A percentile compares a stretch with the other conserved stretches of the same genome.
Evolutionary conservation across 148 eudicot species (phyloP).

Genomic region (Hydrangea macrophylla): DNA sequence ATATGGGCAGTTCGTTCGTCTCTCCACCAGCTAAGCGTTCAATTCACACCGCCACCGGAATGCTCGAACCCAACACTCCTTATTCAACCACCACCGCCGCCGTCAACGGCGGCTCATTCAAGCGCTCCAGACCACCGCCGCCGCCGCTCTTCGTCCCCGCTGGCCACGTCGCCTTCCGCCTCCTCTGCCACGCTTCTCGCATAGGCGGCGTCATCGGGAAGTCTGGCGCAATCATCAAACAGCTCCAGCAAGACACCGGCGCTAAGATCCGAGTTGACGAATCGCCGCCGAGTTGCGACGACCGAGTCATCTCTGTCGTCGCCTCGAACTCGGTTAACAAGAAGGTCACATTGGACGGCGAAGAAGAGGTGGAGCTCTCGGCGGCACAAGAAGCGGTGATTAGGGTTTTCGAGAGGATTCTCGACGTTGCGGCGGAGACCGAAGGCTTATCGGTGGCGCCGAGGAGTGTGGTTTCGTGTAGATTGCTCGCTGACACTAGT

Average conservation of each 20-base stretch:
- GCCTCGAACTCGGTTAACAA: conserved; percentile 18
- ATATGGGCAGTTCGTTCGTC: conserved; percentile 5
- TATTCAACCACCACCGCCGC: conserved; percentile 4
- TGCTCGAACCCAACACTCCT: conserved; percentile 17
- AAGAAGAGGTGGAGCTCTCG: conserved; percentile 36
- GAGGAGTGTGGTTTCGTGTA: conserved; percentile 35
- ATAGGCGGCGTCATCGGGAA: conserved; percentile 76
- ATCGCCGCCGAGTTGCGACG: conserved; percentile 32
- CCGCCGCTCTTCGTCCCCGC: conserved; percentile 29
- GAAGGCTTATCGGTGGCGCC: conserved; percentile 12
- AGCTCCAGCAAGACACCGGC: conserved; percentile 48
- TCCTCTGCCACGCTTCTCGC: conserved; percentile 63
- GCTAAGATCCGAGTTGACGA: conserved; percentile 59
- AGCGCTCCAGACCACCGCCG: conserved; percentile 20
- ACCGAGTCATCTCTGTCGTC: conserved; percentile 46
- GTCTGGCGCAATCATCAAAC: conserved; percentile 55
- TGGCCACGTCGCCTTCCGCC: conserved; percentile 45
- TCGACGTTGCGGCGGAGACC: conserved; percentile 59
- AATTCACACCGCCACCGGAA: neutral
- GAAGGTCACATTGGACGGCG: conserved; percentile 21
- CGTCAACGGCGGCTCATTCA: conserved; percentile 15
- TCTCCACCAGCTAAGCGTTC: conserved; percentile 18
- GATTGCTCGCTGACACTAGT: conserved; percentile 44
- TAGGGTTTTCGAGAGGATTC: conserved; percentile 72
- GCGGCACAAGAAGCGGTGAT: conserved; percentile 64